These are phyloP conservation scores for Aspergillus tanneri DNA, from an alignment of 2,329 filamentous ascomycete species.

Conservation along the genomic window DNA sequence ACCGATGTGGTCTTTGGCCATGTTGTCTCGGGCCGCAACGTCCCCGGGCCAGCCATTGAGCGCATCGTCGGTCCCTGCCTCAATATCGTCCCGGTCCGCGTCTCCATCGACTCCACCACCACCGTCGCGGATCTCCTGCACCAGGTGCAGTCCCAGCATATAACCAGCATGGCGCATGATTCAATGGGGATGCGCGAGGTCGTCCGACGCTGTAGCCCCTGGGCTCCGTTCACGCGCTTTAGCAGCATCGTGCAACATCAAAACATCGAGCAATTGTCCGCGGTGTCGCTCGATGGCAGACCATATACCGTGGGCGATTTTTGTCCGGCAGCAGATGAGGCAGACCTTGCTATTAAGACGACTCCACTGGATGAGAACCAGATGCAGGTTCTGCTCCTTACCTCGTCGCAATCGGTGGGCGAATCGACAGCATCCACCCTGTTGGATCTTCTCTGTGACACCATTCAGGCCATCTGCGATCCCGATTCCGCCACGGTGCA, in stretches of 20 bases:
- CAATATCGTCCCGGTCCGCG: conserved; percentile 23
- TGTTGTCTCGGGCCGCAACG: conserved; percentile 51
- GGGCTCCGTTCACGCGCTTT: conserved; percentile 56
- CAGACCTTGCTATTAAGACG: conserved; percentile 1
- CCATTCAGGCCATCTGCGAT: not conserved
- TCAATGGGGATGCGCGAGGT: conserved; percentile 52
- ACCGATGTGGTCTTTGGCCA: conserved; percentile 59
- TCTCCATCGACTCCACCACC: conserved; percentile 5
- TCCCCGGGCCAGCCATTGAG: conserved; percentile 35
- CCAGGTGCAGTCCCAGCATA: conserved; percentile 51
- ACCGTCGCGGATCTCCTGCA: conserved; percentile 48
- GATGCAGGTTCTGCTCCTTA: conserved; percentile 1
- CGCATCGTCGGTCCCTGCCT: conserved; percentile 22
- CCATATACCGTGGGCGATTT: not conserved
- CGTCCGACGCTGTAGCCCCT: conserved; percentile 53
- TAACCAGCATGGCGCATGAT: conserved; percentile 50
- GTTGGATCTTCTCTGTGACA: not conserved
- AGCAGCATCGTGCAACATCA: conserved; percentile 56
- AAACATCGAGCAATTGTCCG: conserved; percentile 18
- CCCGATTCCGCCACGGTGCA: not conserved
- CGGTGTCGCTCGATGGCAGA: not conserved
- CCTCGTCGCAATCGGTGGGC: not conserved
- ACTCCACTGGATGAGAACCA: not conserved
- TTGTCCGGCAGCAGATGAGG: not conserved
- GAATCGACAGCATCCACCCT: not conserved